These are phyloP conservation scores for Hypoxylon sp. DNA, from an alignment of 2,329 filamentous ascomycete species.

Conservation along the genomic window DNA sequence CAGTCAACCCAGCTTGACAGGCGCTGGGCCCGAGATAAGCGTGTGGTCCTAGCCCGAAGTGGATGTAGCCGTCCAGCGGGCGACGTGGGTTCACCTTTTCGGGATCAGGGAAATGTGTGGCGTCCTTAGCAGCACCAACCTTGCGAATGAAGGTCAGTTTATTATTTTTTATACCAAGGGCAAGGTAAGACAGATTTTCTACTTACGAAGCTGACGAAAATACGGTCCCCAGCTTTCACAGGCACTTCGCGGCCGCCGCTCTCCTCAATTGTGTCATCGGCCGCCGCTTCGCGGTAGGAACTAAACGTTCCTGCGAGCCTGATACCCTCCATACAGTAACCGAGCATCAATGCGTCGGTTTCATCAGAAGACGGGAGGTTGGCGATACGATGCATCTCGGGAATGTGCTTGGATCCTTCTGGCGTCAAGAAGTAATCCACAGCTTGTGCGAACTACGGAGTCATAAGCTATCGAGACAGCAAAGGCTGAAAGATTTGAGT, in stretches of 20 bases:
- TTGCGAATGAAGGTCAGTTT: conserved; percentile 33
- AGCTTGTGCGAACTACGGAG: conserved; percentile 73
- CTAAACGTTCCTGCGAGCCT: conserved; percentile 74
- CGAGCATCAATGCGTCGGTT: conserved; percentile 72
- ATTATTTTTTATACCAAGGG: not conserved
- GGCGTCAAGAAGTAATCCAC: conserved; percentile 73
- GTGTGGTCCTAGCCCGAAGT: conserved; percentile 73
- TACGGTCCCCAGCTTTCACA: conserved; percentile 67
- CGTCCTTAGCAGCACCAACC: conserved; percentile 66
- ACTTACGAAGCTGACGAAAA: conserved; percentile 73
- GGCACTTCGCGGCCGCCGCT: conserved; percentile 65
- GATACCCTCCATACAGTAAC: conserved; percentile 78
- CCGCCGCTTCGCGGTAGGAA: conserved; percentile 68
- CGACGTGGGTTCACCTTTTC: conserved; percentile 72
- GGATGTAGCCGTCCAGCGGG: conserved; percentile 72
- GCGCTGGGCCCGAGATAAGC: conserved; percentile 71
- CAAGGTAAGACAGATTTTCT: not conserved
- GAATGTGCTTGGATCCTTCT: conserved; percentile 66
- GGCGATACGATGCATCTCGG: conserved; percentile 72
- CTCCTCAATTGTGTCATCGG: conserved; percentile 60
- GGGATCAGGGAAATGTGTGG: conserved; percentile 70
- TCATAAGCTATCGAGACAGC: conserved; percentile 35
- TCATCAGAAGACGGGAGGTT: conserved; percentile 65
- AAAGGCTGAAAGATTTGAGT: not conserved
- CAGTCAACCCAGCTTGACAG: conserved; percentile 71